Evolutionary conservation across 2,329 filamentous ascomycete species (phyloP), one percentile per base, ranked within the genome.

Genomic region (Rasamsonia emersonii): DNA sequence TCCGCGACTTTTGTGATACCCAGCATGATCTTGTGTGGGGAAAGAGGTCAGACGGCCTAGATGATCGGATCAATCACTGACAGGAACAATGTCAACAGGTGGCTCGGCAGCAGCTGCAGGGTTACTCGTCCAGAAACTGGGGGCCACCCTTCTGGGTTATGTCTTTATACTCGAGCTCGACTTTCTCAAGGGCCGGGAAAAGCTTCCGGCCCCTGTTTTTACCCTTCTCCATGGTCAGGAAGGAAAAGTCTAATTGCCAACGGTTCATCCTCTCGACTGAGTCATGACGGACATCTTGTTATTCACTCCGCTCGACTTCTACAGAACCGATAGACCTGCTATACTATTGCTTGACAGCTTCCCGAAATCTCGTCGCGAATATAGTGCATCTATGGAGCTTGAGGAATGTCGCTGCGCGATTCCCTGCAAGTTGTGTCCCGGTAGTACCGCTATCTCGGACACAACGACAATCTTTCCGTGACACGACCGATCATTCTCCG

Each of bases 121-220:
- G 42, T 75, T 84, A 41, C 80, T 98, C 38, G 84, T 96, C 49
- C 72, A 79, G 58, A 78, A 93, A 62, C 76, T 93, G 44, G 86
- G 86, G 46, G 91, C 88, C 44, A 70, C 76, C n/a, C 70, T 96
- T 28, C 64, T 94, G 37, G 89, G 86, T 48, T 96, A 84, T 64
- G 68, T 95, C 42, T 98, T 98, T 70, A 84, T 98, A 51, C 82
- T 96, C 58, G 89, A 96, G 63, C 81, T 98, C 43, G 81, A 86
- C 49, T 89, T 91, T 64, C 77, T 98, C 46, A 85, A 93, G 57
- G 91, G 91, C 47, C 78, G 86, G 48, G 81, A 86, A 42, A 91
- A 93, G 73, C 81, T 98, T 47, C 77, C 80, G 47, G 80, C 79
- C 35, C 86, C 86, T 8, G 80, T 88, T 32, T 75, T 82, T 57